These are phyloP conservation scores for Sordariomycetes sp. DNA, from an alignment of 2,329 filamentous ascomycete genomes.

Conservation along the genomic window DNA sequence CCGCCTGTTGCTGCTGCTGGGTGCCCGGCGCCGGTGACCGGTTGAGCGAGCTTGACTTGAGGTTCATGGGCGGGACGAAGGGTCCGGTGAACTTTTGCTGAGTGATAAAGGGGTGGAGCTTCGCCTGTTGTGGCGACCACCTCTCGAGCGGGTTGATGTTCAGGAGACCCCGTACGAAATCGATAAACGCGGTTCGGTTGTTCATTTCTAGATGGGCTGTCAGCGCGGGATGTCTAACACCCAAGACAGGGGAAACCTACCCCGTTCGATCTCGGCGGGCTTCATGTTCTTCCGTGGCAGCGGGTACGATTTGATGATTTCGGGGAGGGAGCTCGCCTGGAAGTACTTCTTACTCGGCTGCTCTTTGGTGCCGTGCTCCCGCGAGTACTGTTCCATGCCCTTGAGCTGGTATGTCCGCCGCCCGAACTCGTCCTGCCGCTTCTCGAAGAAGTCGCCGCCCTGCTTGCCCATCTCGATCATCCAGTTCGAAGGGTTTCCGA, in stretches of 20 bases:
- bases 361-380: constrained; percentile 92
- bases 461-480: constrained; percentile 99
- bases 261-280: constrained; percentile 87
- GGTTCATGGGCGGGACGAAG: constrained; percentile 93
- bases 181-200: constrained; percentile 92
- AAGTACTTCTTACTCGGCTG: constrained; percentile 99
- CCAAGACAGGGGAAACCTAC: constrained; percentile 30
- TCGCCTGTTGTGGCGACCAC: constrained; percentile 96
- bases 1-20: constrained; percentile 90
- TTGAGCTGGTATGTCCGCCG: constrained; percentile 85
- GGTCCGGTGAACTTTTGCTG: constrained; percentile 94
- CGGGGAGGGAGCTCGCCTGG: constrained; percentile 80
- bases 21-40: constrained; percentile 85
- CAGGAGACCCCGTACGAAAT: constrained; percentile 86
- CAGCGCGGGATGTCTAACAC: not conserved
- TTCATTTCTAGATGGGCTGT: constrained; percentile 66
- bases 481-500: constrained; percentile 92
- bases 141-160: constrained; percentile 92
- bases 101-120: constrained; percentile 95
- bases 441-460: constrained; percentile 94
- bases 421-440: constrained; percentile 73
- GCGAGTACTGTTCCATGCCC: constrained; percentile 94
- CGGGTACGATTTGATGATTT: constrained; percentile 94
- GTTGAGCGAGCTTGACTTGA: constrained; percentile 75
- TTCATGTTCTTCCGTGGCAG: constrained; percentile 99